Evolutionary conservation across 179 eudicot species (phyloP).

Genomic region (Monotropa hypopitys): DNA sequence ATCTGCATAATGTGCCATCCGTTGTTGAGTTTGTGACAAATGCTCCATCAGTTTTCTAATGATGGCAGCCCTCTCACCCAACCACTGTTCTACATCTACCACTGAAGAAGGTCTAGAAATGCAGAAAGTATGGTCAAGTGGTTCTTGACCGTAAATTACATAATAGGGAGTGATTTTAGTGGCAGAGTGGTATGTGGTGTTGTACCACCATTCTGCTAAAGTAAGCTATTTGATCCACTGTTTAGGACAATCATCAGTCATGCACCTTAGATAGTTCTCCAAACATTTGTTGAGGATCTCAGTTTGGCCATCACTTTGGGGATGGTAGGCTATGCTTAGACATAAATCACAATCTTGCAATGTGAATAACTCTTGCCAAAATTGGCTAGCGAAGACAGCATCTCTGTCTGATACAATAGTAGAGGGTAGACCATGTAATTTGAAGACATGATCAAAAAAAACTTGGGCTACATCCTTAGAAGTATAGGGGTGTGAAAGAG

Average conservation of each 20-base stretch:
- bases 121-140: not conserved
- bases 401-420: not conserved
- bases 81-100: too few species aligned
- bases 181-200: not conserved
- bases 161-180: not conserved
- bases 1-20: not conserved
- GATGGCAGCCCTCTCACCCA: too few species aligned
- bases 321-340: not conserved
- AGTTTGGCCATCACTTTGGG: slow-evolving; percentile 3
- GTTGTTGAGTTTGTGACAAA: not conserved
- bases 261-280: not conserved
- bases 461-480: not conserved
- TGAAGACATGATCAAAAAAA: not conserved
- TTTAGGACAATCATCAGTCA: not conserved
- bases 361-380: not conserved
- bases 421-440: not conserved
- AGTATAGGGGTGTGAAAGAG: not conserved
- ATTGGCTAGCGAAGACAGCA: not conserved
- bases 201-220: not conserved
- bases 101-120: not conserved
- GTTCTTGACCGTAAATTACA: not conserved
- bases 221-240: not conserved
- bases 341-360: not conserved
- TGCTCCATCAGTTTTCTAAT: too few species aligned
- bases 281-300: not conserved